Evolutionary conservation across 1,139 yeast species (phyloP), one percentile per base, ranked within the genome.

Genomic region (Hanseniaspora sp.): DNA sequence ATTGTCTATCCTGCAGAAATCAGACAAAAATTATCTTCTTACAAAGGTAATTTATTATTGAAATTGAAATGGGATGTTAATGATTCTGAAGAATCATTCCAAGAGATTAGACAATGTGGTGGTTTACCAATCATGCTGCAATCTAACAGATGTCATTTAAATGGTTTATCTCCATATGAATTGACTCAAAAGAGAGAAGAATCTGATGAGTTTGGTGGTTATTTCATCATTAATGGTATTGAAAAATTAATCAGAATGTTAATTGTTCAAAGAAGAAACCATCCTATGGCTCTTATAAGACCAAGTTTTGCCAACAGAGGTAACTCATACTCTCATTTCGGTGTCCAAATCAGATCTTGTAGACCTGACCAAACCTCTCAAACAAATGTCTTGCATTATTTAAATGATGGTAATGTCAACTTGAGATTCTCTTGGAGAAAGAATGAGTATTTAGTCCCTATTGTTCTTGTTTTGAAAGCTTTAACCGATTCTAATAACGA

Each of bases 361-460:
- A 81, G 98, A 67, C 95, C 95, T 4, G 99, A 94, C 69, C 97
- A 92, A 72, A 86, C 96, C 12, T 88, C 98, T 15, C 97, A 90
- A 71, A 88, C 98, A 4, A 92, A 92, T 65, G 97, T 92, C 8
- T 75, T 92, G 67, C 99, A 94, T 70, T 92, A 94, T 68, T 78
- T 94, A 66, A 86, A 79, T 63, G 97, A 94, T 65, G 99, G 98
- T 70, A 92, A 86, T 64, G 95, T 90, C 54, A 90, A 97, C 1
- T 87, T 92, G 73, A 77, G 98, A 67, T 92, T 92, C 69, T 86
- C 96, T 11, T 92, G 97, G 97, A 82, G 88, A 65, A 92, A 94
- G 65, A 92, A 87, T 67, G 99, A 92, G 71, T 92, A 85, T 69
- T 74, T 92, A 64, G 84, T 94, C 47, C 98, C 99, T 1, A 96